phyloP scores from a whole-genome alignment of 2,329 filamentous ascomycete species.

The Furcasterigmium sp. region DNA sequence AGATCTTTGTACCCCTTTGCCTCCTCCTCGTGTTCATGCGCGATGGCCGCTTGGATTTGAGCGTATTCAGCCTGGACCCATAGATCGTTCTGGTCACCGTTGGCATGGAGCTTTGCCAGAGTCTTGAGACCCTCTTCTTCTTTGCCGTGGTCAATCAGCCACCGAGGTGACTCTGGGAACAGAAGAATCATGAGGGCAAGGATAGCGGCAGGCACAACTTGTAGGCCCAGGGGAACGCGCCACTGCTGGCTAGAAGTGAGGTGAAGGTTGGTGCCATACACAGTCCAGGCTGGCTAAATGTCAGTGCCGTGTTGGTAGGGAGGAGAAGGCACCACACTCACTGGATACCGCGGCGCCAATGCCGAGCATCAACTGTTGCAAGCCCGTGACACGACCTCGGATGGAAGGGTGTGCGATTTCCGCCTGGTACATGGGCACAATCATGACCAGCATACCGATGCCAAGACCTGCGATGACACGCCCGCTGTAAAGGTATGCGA shows the following conservation, averaged over 20 bases:
- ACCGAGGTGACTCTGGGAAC: conserved; percentile 39
- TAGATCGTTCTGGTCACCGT: conserved; percentile 26
- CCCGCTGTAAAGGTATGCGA: conserved; percentile 31
- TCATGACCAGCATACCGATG: conserved; percentile 32
- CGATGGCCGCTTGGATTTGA: conserved; percentile 57
- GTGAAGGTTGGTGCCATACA: conserved; percentile 38
- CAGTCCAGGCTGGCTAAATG: no score
- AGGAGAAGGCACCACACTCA: no score
- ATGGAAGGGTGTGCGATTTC: conserved; percentile 43
- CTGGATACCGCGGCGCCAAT: conserved; percentile 32
- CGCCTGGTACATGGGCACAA: conserved; percentile 38
- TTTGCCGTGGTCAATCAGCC: conserved; percentile 39
- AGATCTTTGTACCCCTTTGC: conserved; percentile 67
- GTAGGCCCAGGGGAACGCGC: conserved; percentile 42
- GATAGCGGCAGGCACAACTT: conserved; percentile 40
- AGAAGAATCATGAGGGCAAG: conserved; percentile 42
- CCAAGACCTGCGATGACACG: conserved; percentile 28
- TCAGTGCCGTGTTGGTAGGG: no score
- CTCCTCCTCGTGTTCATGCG: conserved; percentile 59
- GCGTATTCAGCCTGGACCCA: conserved; percentile 27
- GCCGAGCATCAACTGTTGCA: conserved; percentile 41
- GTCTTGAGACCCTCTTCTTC: conserved; percentile 39
- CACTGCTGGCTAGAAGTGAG: no score
- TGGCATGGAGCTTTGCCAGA: conserved; percentile 46
- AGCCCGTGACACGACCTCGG: conserved; percentile 33